These are phyloP conservation scores for Candida ovalis DNA, from an alignment of 805 yeast species.

Conservation along the genomic window DNA sequence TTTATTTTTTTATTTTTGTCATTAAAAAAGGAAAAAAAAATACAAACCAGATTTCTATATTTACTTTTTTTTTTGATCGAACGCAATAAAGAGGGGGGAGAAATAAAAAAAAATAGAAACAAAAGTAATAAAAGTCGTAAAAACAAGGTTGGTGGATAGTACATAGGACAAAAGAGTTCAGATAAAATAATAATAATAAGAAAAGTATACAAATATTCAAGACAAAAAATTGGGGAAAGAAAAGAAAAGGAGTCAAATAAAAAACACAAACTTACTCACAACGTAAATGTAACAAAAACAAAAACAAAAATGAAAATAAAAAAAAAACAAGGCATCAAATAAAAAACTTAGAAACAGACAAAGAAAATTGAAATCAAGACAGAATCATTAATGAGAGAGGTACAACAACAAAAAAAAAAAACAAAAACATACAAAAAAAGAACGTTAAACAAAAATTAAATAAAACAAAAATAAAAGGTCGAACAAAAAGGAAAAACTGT, in stretches of 20 bases:
- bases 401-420: too few relatives aligned
- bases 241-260: neutral
- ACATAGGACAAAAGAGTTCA: neutral
- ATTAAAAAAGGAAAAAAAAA: too few relatives aligned
- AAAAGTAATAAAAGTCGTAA: neutral
- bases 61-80: too few relatives aligned
- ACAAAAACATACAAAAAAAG: neutral
- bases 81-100: neutral
- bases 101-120: too few relatives aligned
- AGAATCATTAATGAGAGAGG: neutral
- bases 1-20: too few relatives aligned
- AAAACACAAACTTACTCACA: neutral
- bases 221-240: neutral
- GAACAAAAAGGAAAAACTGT: neutral
- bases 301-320: too few relatives aligned
- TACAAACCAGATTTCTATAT: too few relatives aligned
- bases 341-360: neutral
- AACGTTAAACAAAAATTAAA: neutral
- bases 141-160: neutral
- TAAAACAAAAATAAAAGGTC: neutral
- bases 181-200: neutral
- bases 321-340: neutral
- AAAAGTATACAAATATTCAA: neutral
- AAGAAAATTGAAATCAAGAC: neutral
- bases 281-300: neutral